Evolutionary conservation across 768 basidiomycete genomes (phyloP).

Genomic region (Lactarius indigo): DNA sequence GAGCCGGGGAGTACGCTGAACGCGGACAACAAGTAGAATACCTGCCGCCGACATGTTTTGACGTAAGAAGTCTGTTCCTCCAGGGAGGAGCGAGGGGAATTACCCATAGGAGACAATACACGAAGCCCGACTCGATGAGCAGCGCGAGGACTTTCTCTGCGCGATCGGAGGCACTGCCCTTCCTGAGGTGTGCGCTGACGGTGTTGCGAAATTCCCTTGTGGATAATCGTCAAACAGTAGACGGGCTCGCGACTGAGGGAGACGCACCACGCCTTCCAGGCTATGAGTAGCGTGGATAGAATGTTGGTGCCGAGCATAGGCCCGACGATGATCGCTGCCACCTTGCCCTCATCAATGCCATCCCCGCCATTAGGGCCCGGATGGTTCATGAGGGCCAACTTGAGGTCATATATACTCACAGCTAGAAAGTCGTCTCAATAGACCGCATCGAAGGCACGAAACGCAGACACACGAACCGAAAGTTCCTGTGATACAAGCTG

Average conservation of each 20-base stretch:
- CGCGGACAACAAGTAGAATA: constrained; percentile 15
- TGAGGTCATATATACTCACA: constrained; percentile 11
- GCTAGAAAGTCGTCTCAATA: neutral
- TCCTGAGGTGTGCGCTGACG: constrained; percentile 11
- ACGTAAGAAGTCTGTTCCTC: neutral
- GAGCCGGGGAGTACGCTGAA: constrained; percentile 11
- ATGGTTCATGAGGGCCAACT: neutral
- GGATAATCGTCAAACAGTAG: neutral
- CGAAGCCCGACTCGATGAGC: constrained; percentile 20
- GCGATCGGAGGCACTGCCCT: constrained; percentile 11
- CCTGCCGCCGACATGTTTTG: neutral
- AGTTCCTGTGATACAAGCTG: constrained; percentile 9
- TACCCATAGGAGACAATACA: constrained; percentile 21
- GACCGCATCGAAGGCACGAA: neutral
- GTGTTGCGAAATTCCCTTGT: constrained; percentile 9
- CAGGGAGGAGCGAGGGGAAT: neutral
- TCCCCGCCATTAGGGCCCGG: neutral
- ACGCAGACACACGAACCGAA: neutral
- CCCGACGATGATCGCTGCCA: constrained; percentile 13
- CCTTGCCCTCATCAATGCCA: neutral
- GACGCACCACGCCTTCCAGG: constrained; percentile 22
- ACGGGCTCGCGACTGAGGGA: neutral
- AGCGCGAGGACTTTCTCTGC: constrained; percentile 13
- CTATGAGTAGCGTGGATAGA: constrained; percentile 15
- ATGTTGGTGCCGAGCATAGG: constrained; percentile 21